Conservation (phyloP, 306 rosid species). For the Dalbergia cochinchinensis region DNA sequence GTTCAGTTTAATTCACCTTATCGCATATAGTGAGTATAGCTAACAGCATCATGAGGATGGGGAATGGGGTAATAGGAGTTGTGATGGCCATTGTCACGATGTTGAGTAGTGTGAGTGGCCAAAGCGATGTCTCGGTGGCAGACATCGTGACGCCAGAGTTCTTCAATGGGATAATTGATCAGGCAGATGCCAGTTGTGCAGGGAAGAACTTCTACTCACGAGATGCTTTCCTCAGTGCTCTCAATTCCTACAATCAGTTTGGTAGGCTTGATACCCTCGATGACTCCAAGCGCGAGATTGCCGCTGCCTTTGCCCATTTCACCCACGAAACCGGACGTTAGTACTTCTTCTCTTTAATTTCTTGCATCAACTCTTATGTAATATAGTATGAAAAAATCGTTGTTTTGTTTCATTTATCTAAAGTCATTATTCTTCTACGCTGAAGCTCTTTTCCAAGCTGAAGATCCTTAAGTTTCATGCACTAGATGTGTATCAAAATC, state of each 20-base stretch:
- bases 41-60: neutral
- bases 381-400: too few species aligned
- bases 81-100: slow-evolving; percentile 6
- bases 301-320: slow-evolving; percentile 84
- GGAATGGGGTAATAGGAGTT: neutral
- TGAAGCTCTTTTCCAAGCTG: too few species aligned
- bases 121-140: slow-evolving; percentile 51
- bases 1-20: too few species aligned
- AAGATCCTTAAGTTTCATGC: too few species aligned
- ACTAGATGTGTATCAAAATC: too few species aligned
- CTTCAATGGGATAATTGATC: slow-evolving; percentile 60
- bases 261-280: slow-evolving; percentile 52
- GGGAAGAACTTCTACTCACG: slow-evolving; percentile 73
- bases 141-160: slow-evolving; percentile 64
- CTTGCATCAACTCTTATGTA: neutral
- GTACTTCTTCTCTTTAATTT: slow-evolving; percentile 26
- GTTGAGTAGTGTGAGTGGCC: slow-evolving; percentile 30
- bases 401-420: too few species aligned
- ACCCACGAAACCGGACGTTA: slow-evolving; percentile 88
- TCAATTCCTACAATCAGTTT: slow-evolving; percentile 55
- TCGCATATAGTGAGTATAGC: too few species aligned
- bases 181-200: slow-evolving; percentile 60
- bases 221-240: slow-evolving; percentile 62
- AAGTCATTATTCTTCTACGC: too few species aligned
- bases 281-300: slow-evolving; percentile 83